Percentiles rank a stretch among this genome's conserved stretches.
Conservation (phyloP, 176 grass and related monocot genomes). For the Tuctoria greenei region DNA sequence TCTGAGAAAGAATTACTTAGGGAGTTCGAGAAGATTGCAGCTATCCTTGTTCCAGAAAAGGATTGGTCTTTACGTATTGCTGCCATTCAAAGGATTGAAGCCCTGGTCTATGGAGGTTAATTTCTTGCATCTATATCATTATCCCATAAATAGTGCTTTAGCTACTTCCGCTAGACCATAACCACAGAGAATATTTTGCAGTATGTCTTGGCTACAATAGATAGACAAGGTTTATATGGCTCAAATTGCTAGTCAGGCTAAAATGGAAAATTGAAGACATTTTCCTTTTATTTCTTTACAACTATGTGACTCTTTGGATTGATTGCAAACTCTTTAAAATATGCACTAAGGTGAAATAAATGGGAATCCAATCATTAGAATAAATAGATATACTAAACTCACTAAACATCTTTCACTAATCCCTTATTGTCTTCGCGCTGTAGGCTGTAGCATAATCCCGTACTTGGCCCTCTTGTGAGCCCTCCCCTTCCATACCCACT, state of each 20-base stretch:
- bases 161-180: constrained; percentile 26
- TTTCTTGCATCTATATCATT: constrained; percentile 27
- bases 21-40: constrained; percentile 91
- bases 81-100: constrained; percentile 95
- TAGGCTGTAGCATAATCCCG: neutral
- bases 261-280: neutral
- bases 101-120: constrained; percentile 80
- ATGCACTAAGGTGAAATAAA: constrained; percentile 13
- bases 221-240: constrained; percentile 17
- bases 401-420: constrained; percentile 4
- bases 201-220: neutral
- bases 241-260: constrained; percentile 18
- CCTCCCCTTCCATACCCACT: neutral
- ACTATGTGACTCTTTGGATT: neutral
- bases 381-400: neutral
- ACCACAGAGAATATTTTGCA: constrained; percentile 24
- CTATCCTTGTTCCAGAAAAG: constrained; percentile 88
- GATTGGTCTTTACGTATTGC: constrained; percentile 92
- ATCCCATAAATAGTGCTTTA: constrained; percentile 25
- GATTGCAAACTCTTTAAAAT: constrained; percentile 20
- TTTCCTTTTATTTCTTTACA: constrained; percentile 13
- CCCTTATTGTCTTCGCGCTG: neutral
- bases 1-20: constrained; percentile 94
- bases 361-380: neutral
- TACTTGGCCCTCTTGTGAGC: neutral